Percentiles rank a stretch among this genome's conserved stretches.
Conservation (phyloP, 495 filamentous ascomycete species). For the Tuber calosporum region DNA sequence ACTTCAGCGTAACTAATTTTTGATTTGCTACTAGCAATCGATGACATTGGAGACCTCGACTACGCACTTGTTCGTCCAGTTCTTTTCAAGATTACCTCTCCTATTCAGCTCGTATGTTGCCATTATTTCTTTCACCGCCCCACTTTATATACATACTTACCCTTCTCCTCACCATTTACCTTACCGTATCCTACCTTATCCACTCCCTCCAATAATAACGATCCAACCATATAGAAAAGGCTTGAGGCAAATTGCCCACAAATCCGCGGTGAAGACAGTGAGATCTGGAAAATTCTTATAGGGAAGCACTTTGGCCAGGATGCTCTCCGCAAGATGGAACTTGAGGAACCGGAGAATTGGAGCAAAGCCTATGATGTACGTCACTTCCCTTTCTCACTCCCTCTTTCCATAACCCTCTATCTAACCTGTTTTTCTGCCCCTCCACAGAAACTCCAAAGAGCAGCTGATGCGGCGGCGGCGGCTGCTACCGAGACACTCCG, state of each 20-base stretch:
- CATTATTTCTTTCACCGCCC: conserved; percentile 8
- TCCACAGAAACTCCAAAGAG: conserved; percentile 21
- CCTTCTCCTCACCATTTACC: background rate
- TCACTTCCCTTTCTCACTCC: background rate
- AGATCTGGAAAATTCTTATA: conserved; percentile 64
- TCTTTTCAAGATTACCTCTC: conserved; percentile 57
- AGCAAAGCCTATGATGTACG: conserved; percentile 54
- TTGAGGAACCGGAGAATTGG: conserved; percentile 55
- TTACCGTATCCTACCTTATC: background rate
- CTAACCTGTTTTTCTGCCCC: background rate
- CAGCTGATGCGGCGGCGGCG: conserved; percentile 13
- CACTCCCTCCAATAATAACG: background rate
- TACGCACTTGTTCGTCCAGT: conserved; percentile 56
- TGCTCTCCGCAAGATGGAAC: conserved; percentile 50
- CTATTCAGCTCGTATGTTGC: conserved; percentile 54
- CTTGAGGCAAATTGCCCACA: conserved; percentile 63
- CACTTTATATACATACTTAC: background rate
- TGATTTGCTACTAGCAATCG: conserved; percentile 45
- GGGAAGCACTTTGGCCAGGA: conserved; percentile 56
- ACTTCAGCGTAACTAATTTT: conserved; percentile 8
- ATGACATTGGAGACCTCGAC: conserved; percentile 58
- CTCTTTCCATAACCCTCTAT: background rate
- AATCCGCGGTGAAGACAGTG: conserved; percentile 52
- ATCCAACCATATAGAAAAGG: conserved; percentile 43
- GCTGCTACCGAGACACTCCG: conserved; percentile 24